phyloP scores from a whole-genome alignment of 495 filamentous ascomycete genomes.

The Alectoria sarmentosa region DNA sequence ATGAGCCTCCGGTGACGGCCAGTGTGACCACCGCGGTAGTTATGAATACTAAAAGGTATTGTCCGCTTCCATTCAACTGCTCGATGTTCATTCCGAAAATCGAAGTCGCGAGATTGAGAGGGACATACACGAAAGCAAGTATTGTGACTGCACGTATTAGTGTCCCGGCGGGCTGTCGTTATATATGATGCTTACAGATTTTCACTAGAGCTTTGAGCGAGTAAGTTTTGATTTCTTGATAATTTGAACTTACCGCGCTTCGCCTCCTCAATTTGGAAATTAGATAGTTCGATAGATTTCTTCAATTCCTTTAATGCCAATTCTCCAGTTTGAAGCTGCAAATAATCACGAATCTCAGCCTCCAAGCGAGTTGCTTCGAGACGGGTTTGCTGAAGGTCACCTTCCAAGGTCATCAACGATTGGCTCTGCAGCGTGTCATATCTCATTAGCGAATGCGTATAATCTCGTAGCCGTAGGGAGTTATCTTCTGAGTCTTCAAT shows the following conservation, averaged over 20 bases:
- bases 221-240: background rate
- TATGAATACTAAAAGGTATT: too few relatives aligned
- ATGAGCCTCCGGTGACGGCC: too few relatives aligned
- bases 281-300: slow-evolving; percentile 11
- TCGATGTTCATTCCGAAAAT: too few relatives aligned
- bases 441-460: background rate
- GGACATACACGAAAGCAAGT: too few relatives aligned
- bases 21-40: too few relatives aligned
- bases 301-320: slow-evolving; percentile 1
- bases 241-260: background rate
- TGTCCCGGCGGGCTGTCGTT: too few relatives aligned
- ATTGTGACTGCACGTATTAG: too few relatives aligned
- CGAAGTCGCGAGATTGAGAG: too few relatives aligned
- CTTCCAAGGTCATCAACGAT: background rate
- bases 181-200: too few relatives aligned
- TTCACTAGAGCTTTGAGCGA: too few relatives aligned
- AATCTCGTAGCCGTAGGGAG: background rate
- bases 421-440: background rate
- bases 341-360: slow-evolving; percentile 5
- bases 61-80: too few relatives aligned
- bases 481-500: background rate
- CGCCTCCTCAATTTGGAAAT: background rate
- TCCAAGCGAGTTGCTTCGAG: slow-evolving; percentile 7
- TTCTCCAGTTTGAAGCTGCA: background rate
- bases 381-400: background rate